phyloP scores from a whole-genome alignment of 352 stramenopile species.

The Pythium utonaiense region DNA sequence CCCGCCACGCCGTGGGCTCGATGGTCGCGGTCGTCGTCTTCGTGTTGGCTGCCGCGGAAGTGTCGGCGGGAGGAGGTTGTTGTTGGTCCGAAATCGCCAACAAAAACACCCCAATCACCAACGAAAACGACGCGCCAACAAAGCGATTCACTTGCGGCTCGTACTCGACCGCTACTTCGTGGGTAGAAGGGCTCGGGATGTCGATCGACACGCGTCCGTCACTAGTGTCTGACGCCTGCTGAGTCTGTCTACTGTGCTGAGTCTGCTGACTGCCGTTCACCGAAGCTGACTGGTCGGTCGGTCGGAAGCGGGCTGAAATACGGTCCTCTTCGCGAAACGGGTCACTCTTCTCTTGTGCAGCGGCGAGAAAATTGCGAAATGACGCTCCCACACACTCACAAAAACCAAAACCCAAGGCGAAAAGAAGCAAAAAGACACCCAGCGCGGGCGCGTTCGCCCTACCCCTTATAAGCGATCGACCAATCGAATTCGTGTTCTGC shows the following conservation, averaged over 20 bases:
- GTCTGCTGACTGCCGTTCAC: conserved; percentile 1
- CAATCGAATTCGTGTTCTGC: conserved; percentile 7
- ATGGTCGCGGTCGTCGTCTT: background rate
- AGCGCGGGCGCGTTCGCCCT: background rate
- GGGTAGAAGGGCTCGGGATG: background rate
- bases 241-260: background rate
- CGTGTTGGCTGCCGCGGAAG: background rate
- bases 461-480: conserved; percentile 18
- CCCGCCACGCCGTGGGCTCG: background rate
- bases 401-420: conserved; percentile 16
- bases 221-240: background rate
- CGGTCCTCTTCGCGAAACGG: conserved; percentile 1
- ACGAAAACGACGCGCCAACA: conserved; percentile 14
- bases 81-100: conserved; percentile 23
- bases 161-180: background rate
- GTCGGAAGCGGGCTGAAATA: conserved; percentile 9
- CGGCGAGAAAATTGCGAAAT: conserved; percentile 48
- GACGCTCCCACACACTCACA: conserved; percentile 15
- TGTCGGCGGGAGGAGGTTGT: background rate
- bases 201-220: background rate
- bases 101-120: conserved; percentile 8
- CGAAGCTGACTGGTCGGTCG: conserved; percentile 6
- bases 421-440: conserved; percentile 24
- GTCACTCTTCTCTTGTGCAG: conserved; percentile 19
- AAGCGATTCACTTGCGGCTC: background rate